Evolutionary conservation across 2,329 filamentous ascomycete species (phyloP), one percentile per base, ranked within the genome.

Genomic region (Aspergillus viridinutans): DNA sequence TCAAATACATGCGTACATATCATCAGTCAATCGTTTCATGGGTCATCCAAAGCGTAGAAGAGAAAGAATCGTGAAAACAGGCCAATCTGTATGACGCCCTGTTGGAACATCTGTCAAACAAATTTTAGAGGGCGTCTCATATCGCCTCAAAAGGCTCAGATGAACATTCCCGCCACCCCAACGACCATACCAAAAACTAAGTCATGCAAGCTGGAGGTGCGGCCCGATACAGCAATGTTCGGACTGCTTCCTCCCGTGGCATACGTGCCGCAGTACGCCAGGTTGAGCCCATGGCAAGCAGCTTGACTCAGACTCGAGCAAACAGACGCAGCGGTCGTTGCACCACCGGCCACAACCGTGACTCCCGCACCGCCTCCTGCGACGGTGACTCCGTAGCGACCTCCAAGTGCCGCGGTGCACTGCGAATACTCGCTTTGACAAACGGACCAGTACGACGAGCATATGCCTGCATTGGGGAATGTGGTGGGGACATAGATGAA

Each of bases 401-500:
- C 79, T 26, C 77, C 79, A 58, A 84, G 71, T 29, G 76, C 67
- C 4, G 68, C 69, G 7, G 77, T 74, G 61, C 78, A 81, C 26
- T 67, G 69, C 7, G 74, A 67, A 54, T 74, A 80, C 54, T 82
- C 76, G 43, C 70, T 74, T 65, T 81, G 76, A 58, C 82, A 84
- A 55, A 73, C 72, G 35, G 78, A 79, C 70, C 82, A 84, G 69
- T 81, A 81, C 50, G 78, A 78, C 28, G 80, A 79, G 69, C 82
- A 85, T 42, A 76, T 74, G 52, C 73, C 76, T 58, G 79, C 76
- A 57, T 82, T 78, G 29, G 72, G 67, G 66, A 83, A 83, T 56
- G 77, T 77, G 2, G 82, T 84, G 17, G 82, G 78, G 52, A 84
- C 80, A 62, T 75, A 76, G 52, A 80, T 67, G 60, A 83, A 83